These are phyloP conservation scores for Coniella lustricola DNA, from an alignment of 2,329 filamentous ascomycete genomes.

Conservation along the genomic window DNA sequence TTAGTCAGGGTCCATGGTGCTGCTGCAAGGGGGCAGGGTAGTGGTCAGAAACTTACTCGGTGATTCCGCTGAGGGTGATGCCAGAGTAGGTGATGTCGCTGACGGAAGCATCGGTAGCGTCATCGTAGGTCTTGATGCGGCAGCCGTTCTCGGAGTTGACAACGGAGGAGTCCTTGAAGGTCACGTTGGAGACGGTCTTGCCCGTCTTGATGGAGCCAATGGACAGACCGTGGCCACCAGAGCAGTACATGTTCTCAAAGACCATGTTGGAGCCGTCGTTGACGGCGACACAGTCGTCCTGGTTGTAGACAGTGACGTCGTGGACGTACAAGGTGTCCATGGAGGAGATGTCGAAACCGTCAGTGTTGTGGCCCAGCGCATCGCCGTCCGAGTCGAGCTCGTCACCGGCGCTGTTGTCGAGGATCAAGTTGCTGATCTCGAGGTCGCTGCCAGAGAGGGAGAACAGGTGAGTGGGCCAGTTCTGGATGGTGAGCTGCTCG, in stretches of 20 bases:
- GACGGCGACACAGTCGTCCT: conserved; percentile 53
- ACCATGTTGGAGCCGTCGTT: conserved; percentile 46
- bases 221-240: conserved; percentile 35
- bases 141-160: conserved; percentile 46
- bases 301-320: conserved; percentile 49
- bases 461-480: conserved; percentile 36
- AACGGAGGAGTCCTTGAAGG: conserved; percentile 41
- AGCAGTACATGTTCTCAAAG: conserved; percentile 38
- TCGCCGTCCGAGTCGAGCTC: conserved; percentile 11
- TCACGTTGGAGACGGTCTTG: conserved; percentile 46
- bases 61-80: conserved; percentile 20
- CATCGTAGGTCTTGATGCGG: conserved; percentile 42
- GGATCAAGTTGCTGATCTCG: conserved; percentile 27
- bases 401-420: conserved; percentile 34
- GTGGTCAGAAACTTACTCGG: not conserved
- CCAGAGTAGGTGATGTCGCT: conserved; percentile 19
- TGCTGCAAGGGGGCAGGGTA: not conserved
- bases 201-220: conserved; percentile 37
- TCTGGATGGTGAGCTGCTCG: conserved; percentile 31
- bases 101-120: conserved; percentile 31
- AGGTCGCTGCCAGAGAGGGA: conserved; percentile 32
- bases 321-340: conserved; percentile 44
- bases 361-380: conserved; percentile 42
- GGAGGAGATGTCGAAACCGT: conserved; percentile 50
- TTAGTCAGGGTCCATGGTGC: not conserved